Evolutionary conservation across 108 stramenopile species (phyloP).

Genomic region (Cyclotella kingstonii): DNA sequence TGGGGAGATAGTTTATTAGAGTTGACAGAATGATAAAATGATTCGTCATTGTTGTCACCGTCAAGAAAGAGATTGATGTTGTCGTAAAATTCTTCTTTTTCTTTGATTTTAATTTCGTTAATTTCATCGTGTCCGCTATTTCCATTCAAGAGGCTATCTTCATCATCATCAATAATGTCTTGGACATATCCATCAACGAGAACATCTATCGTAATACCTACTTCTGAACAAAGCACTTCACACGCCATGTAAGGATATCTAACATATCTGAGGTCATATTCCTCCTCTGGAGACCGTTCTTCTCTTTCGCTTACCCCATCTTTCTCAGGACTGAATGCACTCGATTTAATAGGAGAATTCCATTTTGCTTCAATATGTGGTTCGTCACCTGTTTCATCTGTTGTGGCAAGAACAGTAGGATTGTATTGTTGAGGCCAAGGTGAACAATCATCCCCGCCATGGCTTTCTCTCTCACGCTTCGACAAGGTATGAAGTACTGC

Average conservation of each 20-base stretch:
- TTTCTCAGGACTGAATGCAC: background rate
- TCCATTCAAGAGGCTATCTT: conserved; percentile 20
- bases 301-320: conserved; percentile 11
- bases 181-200: conserved; percentile 74
- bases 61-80: conserved; percentile 7
- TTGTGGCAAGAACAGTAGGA: conserved; percentile 1
- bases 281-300: conserved; percentile 34
- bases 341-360: conserved; percentile 1
- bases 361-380: conserved; percentile 5
- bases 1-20: background rate
- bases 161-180: conserved; percentile 31
- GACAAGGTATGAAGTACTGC: too few relatives aligned
- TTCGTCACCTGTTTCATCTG: conserved; percentile 1
- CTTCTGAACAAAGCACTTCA: conserved; percentile 94
- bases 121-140: conserved; percentile 1
- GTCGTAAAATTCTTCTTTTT: conserved; percentile 6
- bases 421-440: background rate
- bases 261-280: conserved; percentile 48
- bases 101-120: background rate
- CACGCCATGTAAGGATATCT: conserved; percentile 96
- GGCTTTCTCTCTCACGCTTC: background rate
- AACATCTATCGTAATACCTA: conserved; percentile 70
- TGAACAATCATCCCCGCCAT: background rate
- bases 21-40: background rate
- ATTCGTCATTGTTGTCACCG: background rate